Conservation (phyloP, 2,329 filamentous ascomycete genomes). For the Apiospora marii region DNA sequence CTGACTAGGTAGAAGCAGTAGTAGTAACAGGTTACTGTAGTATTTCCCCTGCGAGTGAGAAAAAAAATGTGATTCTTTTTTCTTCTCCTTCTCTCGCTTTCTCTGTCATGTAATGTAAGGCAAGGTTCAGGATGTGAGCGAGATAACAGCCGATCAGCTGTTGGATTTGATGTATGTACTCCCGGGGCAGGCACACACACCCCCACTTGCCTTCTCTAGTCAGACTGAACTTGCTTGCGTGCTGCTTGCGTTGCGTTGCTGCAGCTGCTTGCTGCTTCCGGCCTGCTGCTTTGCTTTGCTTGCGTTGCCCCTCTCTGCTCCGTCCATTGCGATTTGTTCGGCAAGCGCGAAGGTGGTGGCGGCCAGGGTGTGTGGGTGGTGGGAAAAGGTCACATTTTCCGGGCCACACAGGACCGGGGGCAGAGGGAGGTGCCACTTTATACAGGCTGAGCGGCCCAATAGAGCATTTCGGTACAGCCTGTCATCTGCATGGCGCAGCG, state of each 20-base stretch:
- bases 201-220: neutral
- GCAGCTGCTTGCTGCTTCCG: neutral
- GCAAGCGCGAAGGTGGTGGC: neutral
- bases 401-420: neutral
- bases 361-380: neutral
- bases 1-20: neutral
- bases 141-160: conserved; percentile 6
- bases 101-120: conserved; percentile 5
- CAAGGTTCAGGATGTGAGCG: neutral
- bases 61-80: neutral
- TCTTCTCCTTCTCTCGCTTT: neutral
- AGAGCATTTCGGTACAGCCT: neutral
- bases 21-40: neutral
- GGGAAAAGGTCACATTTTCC: neutral
- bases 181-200: neutral
- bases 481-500: conserved; percentile 16
- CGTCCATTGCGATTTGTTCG: conserved; percentile 17
- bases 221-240: neutral
- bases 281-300: neutral
- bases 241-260: neutral
- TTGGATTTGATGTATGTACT: neutral
- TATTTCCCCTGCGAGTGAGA: neutral
- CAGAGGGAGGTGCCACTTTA: neutral
- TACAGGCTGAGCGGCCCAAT: conserved; percentile 6
- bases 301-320: conserved; percentile 4